phyloP scores from a whole-genome alignment of 441 rosid genomes.

The Eruca vesicaria region DNA sequence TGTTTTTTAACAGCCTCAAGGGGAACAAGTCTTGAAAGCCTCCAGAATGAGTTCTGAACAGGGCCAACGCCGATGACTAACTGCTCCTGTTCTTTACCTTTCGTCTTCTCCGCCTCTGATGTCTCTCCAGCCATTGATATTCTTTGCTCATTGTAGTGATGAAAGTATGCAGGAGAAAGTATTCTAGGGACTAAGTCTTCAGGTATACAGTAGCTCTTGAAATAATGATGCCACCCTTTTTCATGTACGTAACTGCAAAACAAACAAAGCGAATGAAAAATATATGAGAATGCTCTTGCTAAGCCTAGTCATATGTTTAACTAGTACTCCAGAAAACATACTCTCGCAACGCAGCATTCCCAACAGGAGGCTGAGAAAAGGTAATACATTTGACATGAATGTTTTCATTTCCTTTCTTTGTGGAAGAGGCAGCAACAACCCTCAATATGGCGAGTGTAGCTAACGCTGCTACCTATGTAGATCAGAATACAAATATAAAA shows the following conservation, averaged over 20 bases:
- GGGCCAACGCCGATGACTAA: slow-evolving; percentile 96
- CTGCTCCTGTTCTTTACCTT: slow-evolving; percentile 64
- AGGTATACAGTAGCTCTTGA: slow-evolving; percentile 96
- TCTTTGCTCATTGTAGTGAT: slow-evolving; percentile 82
- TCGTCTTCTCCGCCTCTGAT: slow-evolving; percentile 48
- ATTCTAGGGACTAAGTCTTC: slow-evolving; percentile 98
- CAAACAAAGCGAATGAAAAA: background rate
- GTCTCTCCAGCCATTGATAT: slow-evolving; percentile 47
- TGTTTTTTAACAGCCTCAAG: slow-evolving; percentile 70
- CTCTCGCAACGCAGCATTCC: slow-evolving; percentile 98
- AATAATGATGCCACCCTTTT: slow-evolving; percentile 93
- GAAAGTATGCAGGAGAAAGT: slow-evolving; percentile 94
- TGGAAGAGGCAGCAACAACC: slow-evolving; percentile 79
- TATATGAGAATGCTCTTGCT: slow-evolving; percentile 5
- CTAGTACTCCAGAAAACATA: slow-evolving; percentile 35
- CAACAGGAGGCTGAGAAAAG: slow-evolving; percentile 96
- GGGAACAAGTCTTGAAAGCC: slow-evolving; percentile 93
- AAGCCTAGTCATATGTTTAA: slow-evolving; percentile 11
- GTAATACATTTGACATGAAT: slow-evolving; percentile 90
- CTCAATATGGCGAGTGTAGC: slow-evolving; percentile 97
- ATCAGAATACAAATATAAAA: slow-evolving; percentile 11
- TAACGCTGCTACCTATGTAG: slow-evolving; percentile 80
- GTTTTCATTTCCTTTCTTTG: slow-evolving; percentile 65
- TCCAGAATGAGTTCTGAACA: slow-evolving; percentile 90
- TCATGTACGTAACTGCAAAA: slow-evolving; percentile 75